Evolutionary conservation across 495 filamentous ascomycete genomes (phyloP).

Genomic region (Trichoderma asperelloides): DNA sequence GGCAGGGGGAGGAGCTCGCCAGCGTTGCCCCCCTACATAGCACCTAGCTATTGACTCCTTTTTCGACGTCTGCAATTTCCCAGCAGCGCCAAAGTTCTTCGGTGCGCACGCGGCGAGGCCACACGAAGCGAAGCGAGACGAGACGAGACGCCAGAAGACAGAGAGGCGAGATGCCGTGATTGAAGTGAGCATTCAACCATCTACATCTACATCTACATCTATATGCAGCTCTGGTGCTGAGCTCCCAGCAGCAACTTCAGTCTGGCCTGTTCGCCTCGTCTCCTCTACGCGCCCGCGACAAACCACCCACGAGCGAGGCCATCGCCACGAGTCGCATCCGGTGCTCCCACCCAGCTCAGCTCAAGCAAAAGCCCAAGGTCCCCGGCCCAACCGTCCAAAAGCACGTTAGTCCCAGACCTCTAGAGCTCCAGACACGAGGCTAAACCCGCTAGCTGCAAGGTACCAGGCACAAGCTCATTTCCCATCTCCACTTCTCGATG

Average conservation of each 20-base stretch:
- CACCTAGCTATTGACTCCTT: not conserved
- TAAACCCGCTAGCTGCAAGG: not conserved
- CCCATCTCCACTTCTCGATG: not conserved
- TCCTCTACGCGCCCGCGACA: not conserved
- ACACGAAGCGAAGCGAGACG: not conserved
- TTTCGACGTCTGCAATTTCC: not conserved
- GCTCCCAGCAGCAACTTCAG: no score
- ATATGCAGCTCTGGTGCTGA: no score
- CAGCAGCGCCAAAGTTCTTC: not conserved
- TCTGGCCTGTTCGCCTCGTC: no score
- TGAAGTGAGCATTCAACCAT: no score
- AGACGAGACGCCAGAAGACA: no score
- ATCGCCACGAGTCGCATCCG: not conserved
- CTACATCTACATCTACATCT: no score
- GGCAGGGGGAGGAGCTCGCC: no score
- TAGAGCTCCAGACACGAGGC: not conserved
- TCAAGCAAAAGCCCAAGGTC: not conserved
- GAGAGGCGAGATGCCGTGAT: not conserved
- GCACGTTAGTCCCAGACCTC: not conserved
- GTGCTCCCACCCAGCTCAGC: not conserved
- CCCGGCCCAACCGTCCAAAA: not conserved
- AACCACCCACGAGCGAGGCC: not conserved
- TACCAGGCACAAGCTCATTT: not conserved
- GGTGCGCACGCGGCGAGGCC: not conserved
- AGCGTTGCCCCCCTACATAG: no score